Conservation (phyloP, 495 filamentous ascomycete species). For the Annulohypoxylon bovei region DNA sequence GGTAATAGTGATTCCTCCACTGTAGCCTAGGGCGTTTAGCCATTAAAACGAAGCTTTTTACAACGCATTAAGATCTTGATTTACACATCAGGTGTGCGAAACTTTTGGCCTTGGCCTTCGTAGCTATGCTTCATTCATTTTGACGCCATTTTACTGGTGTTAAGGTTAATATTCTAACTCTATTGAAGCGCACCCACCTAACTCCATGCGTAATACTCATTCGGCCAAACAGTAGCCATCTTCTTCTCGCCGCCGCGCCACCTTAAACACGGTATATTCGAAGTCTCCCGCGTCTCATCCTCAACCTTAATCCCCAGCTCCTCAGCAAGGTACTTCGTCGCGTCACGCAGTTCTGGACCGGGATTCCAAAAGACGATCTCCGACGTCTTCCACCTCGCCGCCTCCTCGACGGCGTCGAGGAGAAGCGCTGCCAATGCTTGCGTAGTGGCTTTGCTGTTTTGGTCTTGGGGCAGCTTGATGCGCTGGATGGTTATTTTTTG, state of each 20-base stretch:
- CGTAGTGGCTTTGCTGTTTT: not conserved
- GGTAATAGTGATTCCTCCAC: too few species aligned
- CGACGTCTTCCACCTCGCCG: slow-evolving; percentile 1
- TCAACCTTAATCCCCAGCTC: slow-evolving; percentile 7
- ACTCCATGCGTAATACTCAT: slow-evolving; percentile 40
- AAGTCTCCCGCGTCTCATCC: slow-evolving; percentile 17
- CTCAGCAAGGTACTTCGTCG: slow-evolving; percentile 8
- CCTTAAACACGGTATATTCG: slow-evolving; percentile 28
- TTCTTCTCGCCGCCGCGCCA: slow-evolving; percentile 32
- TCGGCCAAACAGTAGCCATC: slow-evolving; percentile 4
- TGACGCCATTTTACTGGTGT: too few species aligned
- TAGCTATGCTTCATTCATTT: too few species aligned
- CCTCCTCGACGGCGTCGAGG: slow-evolving; percentile 24
- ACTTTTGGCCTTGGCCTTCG: too few species aligned
- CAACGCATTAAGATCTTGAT: too few species aligned
- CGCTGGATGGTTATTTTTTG: slow-evolving; percentile 29
- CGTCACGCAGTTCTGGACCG: not conserved
- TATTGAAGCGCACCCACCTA: slow-evolving; percentile 4
- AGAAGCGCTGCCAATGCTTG: slow-evolving; percentile 15
- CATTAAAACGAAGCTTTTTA: too few species aligned
- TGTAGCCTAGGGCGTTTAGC: too few species aligned
- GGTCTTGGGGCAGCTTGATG: slow-evolving; percentile 1
- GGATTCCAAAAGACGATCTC: slow-evolving; percentile 34
- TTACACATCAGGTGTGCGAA: too few species aligned
- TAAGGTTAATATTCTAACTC: too few species aligned